These are phyloP conservation scores for Hemisphaericaspora subhashii DNA, from an alignment of 1,139 yeast species.

Conservation along the genomic window DNA sequence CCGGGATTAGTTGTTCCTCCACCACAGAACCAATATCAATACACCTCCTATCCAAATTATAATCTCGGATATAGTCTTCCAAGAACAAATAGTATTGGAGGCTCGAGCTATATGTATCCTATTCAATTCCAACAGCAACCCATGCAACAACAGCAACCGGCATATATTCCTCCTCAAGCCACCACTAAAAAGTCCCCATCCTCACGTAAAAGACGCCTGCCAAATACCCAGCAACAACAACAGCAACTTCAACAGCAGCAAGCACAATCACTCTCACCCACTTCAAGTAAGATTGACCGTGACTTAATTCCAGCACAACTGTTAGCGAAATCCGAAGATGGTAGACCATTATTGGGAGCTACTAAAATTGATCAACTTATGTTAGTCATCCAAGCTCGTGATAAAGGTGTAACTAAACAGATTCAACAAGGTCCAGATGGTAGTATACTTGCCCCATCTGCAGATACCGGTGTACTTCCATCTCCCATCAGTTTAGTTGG, in stretches of 20 bases:
- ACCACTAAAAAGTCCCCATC: slow-evolving; percentile 7
- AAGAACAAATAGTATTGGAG: slow-evolving; percentile 12
- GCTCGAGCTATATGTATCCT: slow-evolving; percentile 12
- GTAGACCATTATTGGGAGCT: slow-evolving; percentile 74
- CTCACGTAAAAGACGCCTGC: slow-evolving; percentile 7
- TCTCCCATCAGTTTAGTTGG: slow-evolving; percentile 71
- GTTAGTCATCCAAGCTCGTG: slow-evolving; percentile 86
- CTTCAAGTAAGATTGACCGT: slow-evolving; percentile 7
- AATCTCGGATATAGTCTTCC: slow-evolving; percentile 12
- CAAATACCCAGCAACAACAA: slow-evolving; percentile 9
- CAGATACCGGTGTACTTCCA: slow-evolving; percentile 45
- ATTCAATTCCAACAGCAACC: slow-evolving; percentile 11
- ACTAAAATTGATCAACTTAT: slow-evolving; percentile 87
- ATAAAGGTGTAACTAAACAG: slow-evolving; percentile 63
- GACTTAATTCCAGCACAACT: slow-evolving; percentile 47
- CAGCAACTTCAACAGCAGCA: slow-evolving; percentile 13
- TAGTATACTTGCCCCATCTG: slow-evolving; percentile 45
- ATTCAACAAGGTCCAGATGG: slow-evolving; percentile 69
- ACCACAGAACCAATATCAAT: slow-evolving; percentile 12
- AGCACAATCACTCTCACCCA: slow-evolving; percentile 9
- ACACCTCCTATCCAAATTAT: slow-evolving; percentile 12
- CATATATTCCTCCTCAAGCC: slow-evolving; percentile 14
- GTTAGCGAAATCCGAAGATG: slow-evolving; percentile 51
- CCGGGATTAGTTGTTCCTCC: slow-evolving; percentile 6
- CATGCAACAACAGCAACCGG: slow-evolving; percentile 9